Evolutionary conservation across 108 stramenopile species (phyloP), one percentile per base, ranked within the genome.

Genomic region (Pseudonitzschia multiseries): DNA sequence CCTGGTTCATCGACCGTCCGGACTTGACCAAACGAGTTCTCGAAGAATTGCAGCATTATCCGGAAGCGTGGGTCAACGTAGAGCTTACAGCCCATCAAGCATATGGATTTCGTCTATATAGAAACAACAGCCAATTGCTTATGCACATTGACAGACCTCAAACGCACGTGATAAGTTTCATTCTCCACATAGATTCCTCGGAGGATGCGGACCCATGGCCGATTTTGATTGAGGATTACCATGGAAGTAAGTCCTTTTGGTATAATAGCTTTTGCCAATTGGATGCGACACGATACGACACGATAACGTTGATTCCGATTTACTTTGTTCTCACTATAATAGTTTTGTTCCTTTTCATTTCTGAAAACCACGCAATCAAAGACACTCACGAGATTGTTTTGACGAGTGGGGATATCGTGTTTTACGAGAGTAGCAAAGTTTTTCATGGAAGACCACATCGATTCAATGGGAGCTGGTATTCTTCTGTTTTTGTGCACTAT

Each of bases 391-490:
- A 85, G 64, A 78, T 92, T 17, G 72, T 78, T 65, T 65, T 89
- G 64, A 79, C 83, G 51, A 79, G 84, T 15, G 91, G 95, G 13
- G 95, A 93, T 75, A 76, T 96, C 69, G 50, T 93, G 31, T 80
- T 96, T 51, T 96, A 96, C 70, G 93, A 96, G 79, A 85, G 85
- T 46, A 86, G 87, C 67, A 90, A 90, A 76, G 85, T 81, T 59
- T 87, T 88, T 50, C 95, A 93, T 70, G 95, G 95, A 17, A 78
- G 95, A 31, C 94, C 92, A 13, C 72, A 62, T 44, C 65, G 68
- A 67, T 85, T 89, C 70, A 81, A 83, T 65, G 94, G 94, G 13
- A 70, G 66, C 24, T 92, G 86, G 87, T 95, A 95, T 72, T 76
- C 75, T 15, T 79, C 78, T 60, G 51, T 92, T 50, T 92, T 92